Evolutionary conservation across 169 alveolate genomes (phyloP).

Genomic region (Eimeria falciformis): DNA sequence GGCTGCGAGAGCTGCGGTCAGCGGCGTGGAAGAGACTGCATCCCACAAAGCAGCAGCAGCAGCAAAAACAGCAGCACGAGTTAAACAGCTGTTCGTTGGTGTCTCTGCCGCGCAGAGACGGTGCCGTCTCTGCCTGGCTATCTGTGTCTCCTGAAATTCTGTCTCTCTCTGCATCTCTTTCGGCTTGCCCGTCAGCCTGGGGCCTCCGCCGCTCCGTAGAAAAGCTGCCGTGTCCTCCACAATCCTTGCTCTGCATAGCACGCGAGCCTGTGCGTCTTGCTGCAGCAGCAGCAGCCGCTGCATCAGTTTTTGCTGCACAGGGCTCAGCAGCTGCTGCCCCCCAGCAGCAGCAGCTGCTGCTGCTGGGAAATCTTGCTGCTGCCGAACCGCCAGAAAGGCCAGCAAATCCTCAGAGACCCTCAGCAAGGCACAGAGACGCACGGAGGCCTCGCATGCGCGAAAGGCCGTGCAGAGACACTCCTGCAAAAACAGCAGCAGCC

Average conservation of each 20-base stretch:
- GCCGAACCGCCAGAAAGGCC: neutral
- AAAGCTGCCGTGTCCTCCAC: constrained; percentile 42
- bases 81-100: neutral
- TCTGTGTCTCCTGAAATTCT: neutral
- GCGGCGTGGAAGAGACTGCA: constrained; percentile 61
- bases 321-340: neutral
- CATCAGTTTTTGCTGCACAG: constrained; percentile 39
- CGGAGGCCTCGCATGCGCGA: constrained; percentile 18
- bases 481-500: constrained; percentile 39
- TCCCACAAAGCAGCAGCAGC: constrained; percentile 30
- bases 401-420: constrained; percentile 23
- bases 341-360: neutral
- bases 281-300: constrained; percentile 61
- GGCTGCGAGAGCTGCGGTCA: constrained; percentile 47
- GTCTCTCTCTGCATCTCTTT: neutral
- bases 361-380: constrained; percentile 12
- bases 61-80: constrained; percentile 34
- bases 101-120: neutral
- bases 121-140: neutral
- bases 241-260: constrained; percentile 17
- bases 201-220: constrained; percentile 5
- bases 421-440: constrained; percentile 30
- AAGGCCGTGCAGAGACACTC: constrained; percentile 24
- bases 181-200: neutral
- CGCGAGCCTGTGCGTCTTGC: constrained; percentile 46